Percentiles rank a stretch among this genome's conserved stretches.
These are phyloP conservation scores for Hanseniaspora hatyaiensis DNA, from an alignment of 805 yeast species.

Conservation along the genomic window DNA sequence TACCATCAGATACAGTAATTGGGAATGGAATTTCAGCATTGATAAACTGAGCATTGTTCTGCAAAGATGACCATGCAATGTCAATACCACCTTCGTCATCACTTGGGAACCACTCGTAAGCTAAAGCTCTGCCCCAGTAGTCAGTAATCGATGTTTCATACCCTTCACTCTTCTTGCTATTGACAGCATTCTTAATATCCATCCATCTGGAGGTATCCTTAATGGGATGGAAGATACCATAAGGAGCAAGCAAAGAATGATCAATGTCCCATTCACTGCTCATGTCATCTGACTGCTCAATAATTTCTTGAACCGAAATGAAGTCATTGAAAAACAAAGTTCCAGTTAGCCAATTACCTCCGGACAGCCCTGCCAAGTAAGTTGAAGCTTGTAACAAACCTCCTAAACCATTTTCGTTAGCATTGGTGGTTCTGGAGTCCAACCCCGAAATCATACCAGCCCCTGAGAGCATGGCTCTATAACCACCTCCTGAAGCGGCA, in stretches of 20 bases:
- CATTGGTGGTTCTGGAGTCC: conserved; percentile 55
- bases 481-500: conserved; percentile 75
- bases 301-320: conserved; percentile 53
- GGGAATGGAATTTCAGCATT: conserved; percentile 63
- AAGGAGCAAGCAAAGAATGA: conserved; percentile 48
- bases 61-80: conserved; percentile 46
- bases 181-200: conserved; percentile 43
- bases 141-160: conserved; percentile 57
- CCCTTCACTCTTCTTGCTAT: conserved; percentile 47
- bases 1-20: conserved; percentile 52
- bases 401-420: conserved; percentile 49
- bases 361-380: conserved; percentile 67
- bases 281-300: conserved; percentile 26
- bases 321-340: conserved; percentile 58
- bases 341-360: conserved; percentile 74
- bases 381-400: conserved; percentile 61
- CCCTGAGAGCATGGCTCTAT: conserved; percentile 71
- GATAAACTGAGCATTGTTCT: conserved; percentile 49
- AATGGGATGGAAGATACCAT: conserved; percentile 36
- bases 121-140: conserved; percentile 66
- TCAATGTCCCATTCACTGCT: conserved; percentile 56
- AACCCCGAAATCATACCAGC: conserved; percentile 73
- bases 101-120: conserved; percentile 60
- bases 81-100: conserved; percentile 53
- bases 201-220: conserved; percentile 39